phyloP scores from a whole-genome alignment of 129 eudicot species.

The Saposhnikovia divaricata region DNA sequence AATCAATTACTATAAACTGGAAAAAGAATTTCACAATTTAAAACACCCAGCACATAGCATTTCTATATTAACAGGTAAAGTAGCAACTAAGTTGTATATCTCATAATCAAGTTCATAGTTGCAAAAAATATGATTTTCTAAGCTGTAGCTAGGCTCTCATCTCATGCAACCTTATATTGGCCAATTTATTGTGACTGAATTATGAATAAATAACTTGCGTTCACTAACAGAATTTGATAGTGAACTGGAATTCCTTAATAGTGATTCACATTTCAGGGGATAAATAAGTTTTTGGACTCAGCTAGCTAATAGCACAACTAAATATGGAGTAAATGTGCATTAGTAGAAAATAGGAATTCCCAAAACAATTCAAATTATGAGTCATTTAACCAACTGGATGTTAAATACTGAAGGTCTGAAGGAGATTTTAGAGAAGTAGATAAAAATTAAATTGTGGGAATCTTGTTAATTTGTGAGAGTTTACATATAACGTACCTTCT shows the following conservation, averaged over 20 bases:
- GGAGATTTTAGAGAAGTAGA: neutral
- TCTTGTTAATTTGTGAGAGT: neutral
- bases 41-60: too few species aligned
- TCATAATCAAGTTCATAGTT: too few species aligned
- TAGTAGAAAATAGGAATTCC: neutral
- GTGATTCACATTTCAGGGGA: neutral
- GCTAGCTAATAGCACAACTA: neutral
- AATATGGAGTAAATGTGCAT: neutral
- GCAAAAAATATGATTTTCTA: too few species aligned
- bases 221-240: too few species aligned
- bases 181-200: too few species aligned
- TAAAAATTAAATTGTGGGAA: neutral
- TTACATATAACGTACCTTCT: conserved; percentile 47
- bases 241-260: neutral
- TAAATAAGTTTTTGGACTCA: neutral
- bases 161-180: too few species aligned
- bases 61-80: too few species aligned
- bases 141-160: too few species aligned
- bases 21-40: too few species aligned
- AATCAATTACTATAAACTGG: too few species aligned
- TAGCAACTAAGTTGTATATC: too few species aligned
- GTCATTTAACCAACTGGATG: neutral
- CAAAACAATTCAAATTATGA: neutral
- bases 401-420: neutral
- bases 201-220: too few species aligned